Conservation (phyloP, 2,329 filamentous ascomycete species). For the Passalora sequoiae region DNA sequence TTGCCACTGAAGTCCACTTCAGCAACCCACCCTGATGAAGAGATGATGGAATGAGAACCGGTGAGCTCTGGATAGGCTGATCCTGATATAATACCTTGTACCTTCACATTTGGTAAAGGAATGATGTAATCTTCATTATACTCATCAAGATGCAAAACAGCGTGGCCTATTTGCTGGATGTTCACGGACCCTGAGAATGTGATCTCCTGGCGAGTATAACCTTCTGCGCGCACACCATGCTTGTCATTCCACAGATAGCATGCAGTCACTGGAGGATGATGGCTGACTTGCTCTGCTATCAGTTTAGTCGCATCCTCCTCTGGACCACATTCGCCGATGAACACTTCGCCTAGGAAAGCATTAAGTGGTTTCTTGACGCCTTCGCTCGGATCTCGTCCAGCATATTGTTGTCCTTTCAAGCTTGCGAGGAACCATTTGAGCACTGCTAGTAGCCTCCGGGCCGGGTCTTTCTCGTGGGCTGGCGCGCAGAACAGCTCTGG, state of each 20-base stretch:
- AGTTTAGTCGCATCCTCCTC: constrained; percentile 38
- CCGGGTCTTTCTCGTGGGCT: constrained; percentile 37
- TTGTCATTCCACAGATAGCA: constrained; percentile 46
- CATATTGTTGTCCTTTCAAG: constrained; percentile 46
- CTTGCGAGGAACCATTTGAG: constrained; percentile 48
- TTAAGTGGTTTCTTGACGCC: constrained; percentile 50
- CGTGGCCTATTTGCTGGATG: constrained; percentile 46
- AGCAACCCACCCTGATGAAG: constrained; percentile 39
- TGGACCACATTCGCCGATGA: constrained; percentile 37
- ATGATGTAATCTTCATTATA: constrained; percentile 43
- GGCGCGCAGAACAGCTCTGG: constrained; percentile 44
- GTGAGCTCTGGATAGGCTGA: constrained; percentile 42
- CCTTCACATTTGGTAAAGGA: constrained; percentile 42
- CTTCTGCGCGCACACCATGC: constrained; percentile 41
- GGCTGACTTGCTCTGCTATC: constrained; percentile 44
- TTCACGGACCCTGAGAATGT: constrained; percentile 43
- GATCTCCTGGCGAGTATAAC: constrained; percentile 45
- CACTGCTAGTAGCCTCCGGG: constrained; percentile 42
- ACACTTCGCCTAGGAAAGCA: constrained; percentile 47
- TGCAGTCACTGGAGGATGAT: constrained; percentile 45
- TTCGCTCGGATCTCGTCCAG: constrained; percentile 38
- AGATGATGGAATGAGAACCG: constrained; percentile 40
- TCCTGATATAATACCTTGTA: constrained; percentile 42
- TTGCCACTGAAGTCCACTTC: constrained; percentile 44
- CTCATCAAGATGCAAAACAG: constrained; percentile 41